Evolutionary conservation across 805 yeast genomes (phyloP), one percentile per base, ranked within the genome.

Genomic region (Pichia heedii): DNA sequence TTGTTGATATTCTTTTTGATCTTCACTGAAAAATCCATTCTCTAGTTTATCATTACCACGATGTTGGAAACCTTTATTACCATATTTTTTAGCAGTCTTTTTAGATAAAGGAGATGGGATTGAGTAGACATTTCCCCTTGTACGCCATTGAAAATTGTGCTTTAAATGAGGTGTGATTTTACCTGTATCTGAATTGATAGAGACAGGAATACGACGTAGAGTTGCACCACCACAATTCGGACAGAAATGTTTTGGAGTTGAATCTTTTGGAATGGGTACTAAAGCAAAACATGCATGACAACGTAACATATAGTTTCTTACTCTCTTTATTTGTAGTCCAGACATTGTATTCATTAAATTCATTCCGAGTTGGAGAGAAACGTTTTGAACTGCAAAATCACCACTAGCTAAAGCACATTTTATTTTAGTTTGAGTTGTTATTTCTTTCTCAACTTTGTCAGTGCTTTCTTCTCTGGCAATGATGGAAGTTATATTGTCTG

Each of bases 321-420:
- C 83, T 60, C 85, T 77, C 52, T 77, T 82, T 63, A 93, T 89
- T 54, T 81, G 87, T 50, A 80, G 68, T 19, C 98, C 98, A 1
- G 89, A 77, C 67, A 77, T 73, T 21, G 84, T 70, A 62, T 89
- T 89, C 79, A 93, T 82, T 52, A 90, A 69, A 51, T 85, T 83
- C 45, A 93, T 63, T 5, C 96, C 96, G 54, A 93, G 73, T 62
- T 90, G 97, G 66, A 93, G 71, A 1, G 96, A 76, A 15, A 89
- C 96, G 63, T 93, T 93, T 63, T 93, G 99, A 56, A 90, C 86
- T 2, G 99, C 97, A 67, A 90, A 93, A 76, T 93, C 99, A 22
- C 95, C 95, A 0, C 97, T 84, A 0, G 96, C 81, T 40, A 93
- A 65, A 3, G 97, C 98, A 18, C 82, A 93, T 50, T 79, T 75